phyloP scores from a whole-genome alignment of 805 yeast genomes.

The Candida berthetii region DNA sequence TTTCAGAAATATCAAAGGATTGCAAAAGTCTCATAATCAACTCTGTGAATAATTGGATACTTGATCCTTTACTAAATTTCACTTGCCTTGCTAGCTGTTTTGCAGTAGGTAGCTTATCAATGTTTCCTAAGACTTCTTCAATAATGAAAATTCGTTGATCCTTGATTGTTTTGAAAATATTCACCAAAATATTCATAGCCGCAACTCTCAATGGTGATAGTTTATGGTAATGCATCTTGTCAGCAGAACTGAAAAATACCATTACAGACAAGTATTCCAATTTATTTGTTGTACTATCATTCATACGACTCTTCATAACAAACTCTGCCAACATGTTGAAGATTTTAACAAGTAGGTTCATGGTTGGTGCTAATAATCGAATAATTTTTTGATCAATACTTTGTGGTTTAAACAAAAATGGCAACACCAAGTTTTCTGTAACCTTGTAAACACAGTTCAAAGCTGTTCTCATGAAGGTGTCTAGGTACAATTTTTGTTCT shows the following conservation, averaged over 20 bases:
- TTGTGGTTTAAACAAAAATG: background rate
- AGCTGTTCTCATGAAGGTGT: constrained; percentile 34
- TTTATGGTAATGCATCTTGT: constrained; percentile 10
- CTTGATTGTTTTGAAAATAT: constrained; percentile 21
- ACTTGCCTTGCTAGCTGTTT: constrained; percentile 38
- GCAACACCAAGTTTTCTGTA: constrained; percentile 24
- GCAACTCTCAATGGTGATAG: constrained; percentile 23
- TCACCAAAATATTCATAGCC: constrained; percentile 14
- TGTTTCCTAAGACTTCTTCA: constrained; percentile 48
- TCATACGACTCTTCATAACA: constrained; percentile 20
- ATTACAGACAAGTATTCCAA: constrained; percentile 46
- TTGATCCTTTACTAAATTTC: constrained; percentile 35
- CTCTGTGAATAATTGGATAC: constrained; percentile 42
- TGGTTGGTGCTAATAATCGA: background rate
- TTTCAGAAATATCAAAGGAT: constrained; percentile 8
- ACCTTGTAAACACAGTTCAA: constrained; percentile 31
- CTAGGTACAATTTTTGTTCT: constrained; percentile 40
- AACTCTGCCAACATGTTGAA: constrained; percentile 14
- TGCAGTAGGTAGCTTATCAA: constrained; percentile 42
- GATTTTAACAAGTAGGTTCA: constrained; percentile 6
- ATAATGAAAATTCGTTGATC: constrained; percentile 57
- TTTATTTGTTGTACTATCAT: constrained; percentile 50
- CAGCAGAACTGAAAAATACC: constrained; percentile 29
- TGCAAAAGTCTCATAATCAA: constrained; percentile 40
- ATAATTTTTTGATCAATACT: background rate